Evolutionary conservation across 2,329 filamentous ascomycete species (phyloP), one percentile per base, ranked within the genome.

Genomic region (Didymella keratinophila): DNA sequence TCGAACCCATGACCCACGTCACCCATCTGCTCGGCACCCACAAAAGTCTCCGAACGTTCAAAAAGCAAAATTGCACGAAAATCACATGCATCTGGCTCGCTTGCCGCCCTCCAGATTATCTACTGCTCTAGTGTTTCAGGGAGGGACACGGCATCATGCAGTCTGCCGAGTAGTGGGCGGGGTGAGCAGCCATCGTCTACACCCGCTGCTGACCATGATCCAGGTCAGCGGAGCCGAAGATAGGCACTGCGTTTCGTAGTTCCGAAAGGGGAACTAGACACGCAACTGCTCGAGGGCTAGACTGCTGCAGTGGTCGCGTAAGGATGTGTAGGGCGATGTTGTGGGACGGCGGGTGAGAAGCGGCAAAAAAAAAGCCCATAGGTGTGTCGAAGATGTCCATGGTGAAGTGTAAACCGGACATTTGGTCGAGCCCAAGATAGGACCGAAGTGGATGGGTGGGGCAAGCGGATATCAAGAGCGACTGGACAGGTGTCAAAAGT

Each of bases 171-270:
- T 27, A 30, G 28, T 14, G 37, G 28, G 45, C 21, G 46, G 47
- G 41, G 37, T 36, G 25, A 52, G 42, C 21, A 44, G 37, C 47
- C 30, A 48, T 56, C 49, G 41, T 48, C 36, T 57, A 20, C 61
- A 55, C 50, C 61, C 52, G 55, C 55, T 44, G 34, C 28, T 55
- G 50, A 60, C 65, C 65, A 47, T 36, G 36, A 41, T 56, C 65
- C 63, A 51, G 63, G 65, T 52, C 49, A 28, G 39, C 49, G 63
- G 63, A 60, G 59, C 56, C 58, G 57, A 62, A 34, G 36, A 23
- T 18, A 20, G 21, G 9, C 37, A 48, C 43, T 50, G 49, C 41
- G 48, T 60, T 56, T 50, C 43, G 56, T 44, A 20, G 14, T 30
- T 30, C 50, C 43, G 56, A 49, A 49, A 44, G 36, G 12, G 46